These are phyloP conservation scores for Parathielavia appendiculata DNA, from an alignment of 495 filamentous ascomycete species.

Conservation along the genomic window DNA sequence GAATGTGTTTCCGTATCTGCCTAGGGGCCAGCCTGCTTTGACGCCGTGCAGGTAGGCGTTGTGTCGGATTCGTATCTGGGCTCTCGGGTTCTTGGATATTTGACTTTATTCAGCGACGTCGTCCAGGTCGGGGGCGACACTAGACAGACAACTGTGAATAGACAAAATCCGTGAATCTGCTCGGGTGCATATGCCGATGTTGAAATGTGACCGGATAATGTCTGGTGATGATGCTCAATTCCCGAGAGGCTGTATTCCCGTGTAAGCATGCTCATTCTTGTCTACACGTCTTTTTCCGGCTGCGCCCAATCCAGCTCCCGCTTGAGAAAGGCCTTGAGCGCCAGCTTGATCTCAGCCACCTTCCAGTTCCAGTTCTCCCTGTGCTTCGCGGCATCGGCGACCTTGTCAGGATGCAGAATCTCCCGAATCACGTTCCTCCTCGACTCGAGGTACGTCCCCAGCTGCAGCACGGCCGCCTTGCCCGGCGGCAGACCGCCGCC, in stretches of 20 bases:
- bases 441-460: constrained; percentile 19
- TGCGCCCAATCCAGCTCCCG: constrained; percentile 23
- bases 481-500: background rate
- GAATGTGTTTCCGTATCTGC: constrained; percentile 12
- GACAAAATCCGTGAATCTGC: no score
- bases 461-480: constrained; percentile 25
- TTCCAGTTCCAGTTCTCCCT: constrained; percentile 19
- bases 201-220: no score
- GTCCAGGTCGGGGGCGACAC: no score
- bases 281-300: constrained; percentile 16
- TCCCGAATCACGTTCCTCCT: background rate
- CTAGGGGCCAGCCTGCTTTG: background rate
- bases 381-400: background rate
- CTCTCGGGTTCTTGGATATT: no score
- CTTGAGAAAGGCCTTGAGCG: constrained; percentile 24
- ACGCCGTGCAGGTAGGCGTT: constrained; percentile 7
- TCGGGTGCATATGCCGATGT: no score
- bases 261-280: no score
- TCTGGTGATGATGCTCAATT: background rate
- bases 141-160: no score
- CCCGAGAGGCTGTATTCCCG: background rate
- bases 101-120: no score
- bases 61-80: no score
- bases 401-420: background rate
- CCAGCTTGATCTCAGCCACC: constrained; percentile 23